Evolutionary conservation across 805 yeast species (phyloP).

Genomic region (Candida coquimbonensis): DNA sequence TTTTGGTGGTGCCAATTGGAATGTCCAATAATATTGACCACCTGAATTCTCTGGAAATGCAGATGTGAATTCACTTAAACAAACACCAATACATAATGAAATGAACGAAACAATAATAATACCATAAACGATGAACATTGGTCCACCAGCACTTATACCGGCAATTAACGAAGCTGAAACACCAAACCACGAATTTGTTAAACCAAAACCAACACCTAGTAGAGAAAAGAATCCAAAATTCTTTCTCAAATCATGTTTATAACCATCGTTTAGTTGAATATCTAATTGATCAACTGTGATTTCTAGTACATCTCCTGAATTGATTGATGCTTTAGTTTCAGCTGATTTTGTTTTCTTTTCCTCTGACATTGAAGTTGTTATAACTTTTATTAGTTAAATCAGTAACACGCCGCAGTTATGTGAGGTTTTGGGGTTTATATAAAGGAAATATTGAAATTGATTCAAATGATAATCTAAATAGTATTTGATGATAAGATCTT

Average conservation of each 20-base stretch:
- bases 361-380: not conserved
- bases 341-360: not conserved
- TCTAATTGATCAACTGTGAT: not conserved
- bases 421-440: too few relatives aligned
- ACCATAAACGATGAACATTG: constrained; percentile 49
- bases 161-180: constrained; percentile 46
- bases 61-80: constrained; percentile 43
- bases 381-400: not conserved
- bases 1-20: constrained; percentile 38
- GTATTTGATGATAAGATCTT: too few relatives aligned
- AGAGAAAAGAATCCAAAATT: constrained; percentile 37
- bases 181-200: constrained; percentile 56
- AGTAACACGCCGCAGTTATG: too few relatives aligned
- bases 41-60: constrained; percentile 47
- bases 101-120: constrained; percentile 41
- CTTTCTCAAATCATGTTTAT: constrained; percentile 14
- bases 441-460: too few relatives aligned
- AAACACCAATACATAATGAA: constrained; percentile 38
- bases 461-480: too few relatives aligned
- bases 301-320: constrained; percentile 3
- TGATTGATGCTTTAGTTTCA: not conserved
- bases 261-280: constrained; percentile 6
- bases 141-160: constrained; percentile 51
- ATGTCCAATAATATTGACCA: constrained; percentile 53
- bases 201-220: constrained; percentile 50